These are phyloP conservation scores for Lindgomyces ingoldianus DNA, from an alignment of 495 filamentous ascomycete species.

Conservation along the genomic window DNA sequence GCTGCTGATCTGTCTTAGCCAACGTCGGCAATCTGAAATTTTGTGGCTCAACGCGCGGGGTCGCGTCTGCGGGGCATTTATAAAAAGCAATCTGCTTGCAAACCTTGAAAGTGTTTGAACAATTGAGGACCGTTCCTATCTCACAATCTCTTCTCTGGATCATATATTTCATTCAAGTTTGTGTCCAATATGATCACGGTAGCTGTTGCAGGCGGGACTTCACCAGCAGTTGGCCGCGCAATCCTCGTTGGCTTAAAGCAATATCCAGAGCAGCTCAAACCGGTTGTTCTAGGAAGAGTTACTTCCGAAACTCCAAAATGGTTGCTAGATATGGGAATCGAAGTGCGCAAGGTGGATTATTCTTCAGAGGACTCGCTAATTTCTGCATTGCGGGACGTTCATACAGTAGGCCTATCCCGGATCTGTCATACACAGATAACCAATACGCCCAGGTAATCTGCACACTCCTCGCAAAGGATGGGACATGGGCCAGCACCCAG, in stretches of 20 bases:
- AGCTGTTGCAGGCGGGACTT: slow-evolving; percentile 23
- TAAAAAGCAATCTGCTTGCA: background rate
- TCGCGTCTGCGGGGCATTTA: background rate
- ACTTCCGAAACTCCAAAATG: slow-evolving; percentile 10
- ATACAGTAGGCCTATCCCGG: slow-evolving; percentile 31
- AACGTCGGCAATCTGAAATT: background rate
- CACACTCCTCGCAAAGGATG: slow-evolving; percentile 34
- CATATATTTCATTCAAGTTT: no score
- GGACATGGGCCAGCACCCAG: slow-evolving; percentile 28
- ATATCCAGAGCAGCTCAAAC: slow-evolving; percentile 10
- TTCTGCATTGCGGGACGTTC: slow-evolving; percentile 30
- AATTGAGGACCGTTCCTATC: background rate
- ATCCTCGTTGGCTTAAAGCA: slow-evolving; percentile 7
- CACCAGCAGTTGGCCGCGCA: slow-evolving; percentile 12
- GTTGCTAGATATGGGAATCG: slow-evolving; percentile 7
- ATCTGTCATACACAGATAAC: background rate
- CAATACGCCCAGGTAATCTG: slow-evolving; percentile 24
- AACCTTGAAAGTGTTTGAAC: background rate
- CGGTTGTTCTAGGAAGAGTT: slow-evolving; percentile 5
- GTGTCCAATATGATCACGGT: slow-evolving; percentile 16
- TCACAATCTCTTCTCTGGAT: background rate
- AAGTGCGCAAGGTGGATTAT: slow-evolving; percentile 37
- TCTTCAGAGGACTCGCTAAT: slow-evolving; percentile 32
- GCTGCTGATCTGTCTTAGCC: slow-evolving; percentile 1
- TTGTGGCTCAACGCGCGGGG: slow-evolving; percentile 13